Percentiles rank a stretch among this genome's conserved stretches.
Conservation (phyloP, 129 eudicot species). For the Chrysanthemum lavandulifolium region DNA sequence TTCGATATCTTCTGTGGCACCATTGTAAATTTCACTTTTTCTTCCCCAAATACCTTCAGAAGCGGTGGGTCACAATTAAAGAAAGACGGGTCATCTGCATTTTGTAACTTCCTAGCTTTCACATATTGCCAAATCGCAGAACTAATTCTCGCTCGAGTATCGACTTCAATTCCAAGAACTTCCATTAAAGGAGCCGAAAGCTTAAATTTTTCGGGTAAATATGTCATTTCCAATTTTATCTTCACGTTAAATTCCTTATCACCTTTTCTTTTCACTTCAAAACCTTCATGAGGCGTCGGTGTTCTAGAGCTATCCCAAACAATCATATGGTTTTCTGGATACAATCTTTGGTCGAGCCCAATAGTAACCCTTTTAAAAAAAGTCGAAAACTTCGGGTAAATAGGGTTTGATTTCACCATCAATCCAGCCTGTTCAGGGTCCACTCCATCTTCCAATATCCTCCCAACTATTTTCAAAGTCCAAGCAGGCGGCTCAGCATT, state of each 20-base stretch:
- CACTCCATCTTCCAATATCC: constrained; percentile 89
- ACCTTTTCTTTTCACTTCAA: constrained; percentile 92
- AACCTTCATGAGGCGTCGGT: constrained; percentile 90
- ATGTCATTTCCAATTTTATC: constrained; percentile 76
- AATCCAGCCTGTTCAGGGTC: constrained; percentile 82
- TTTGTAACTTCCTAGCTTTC: constrained; percentile 84
- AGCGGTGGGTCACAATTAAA: constrained; percentile 86
- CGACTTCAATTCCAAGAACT: constrained; percentile 92
- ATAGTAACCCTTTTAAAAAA: constrained; percentile 78
- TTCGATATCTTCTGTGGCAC: constrained; percentile 74
- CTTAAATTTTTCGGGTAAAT: constrained; percentile 80
- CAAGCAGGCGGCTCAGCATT: constrained; percentile 82
- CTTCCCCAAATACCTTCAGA: constrained; percentile 79
- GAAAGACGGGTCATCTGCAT: constrained; percentile 67
- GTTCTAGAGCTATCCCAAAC: constrained; percentile 82
- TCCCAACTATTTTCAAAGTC: constrained; percentile 87
- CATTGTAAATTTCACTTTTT: constrained; percentile 63
- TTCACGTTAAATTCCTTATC: constrained; percentile 72
- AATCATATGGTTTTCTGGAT: constrained; percentile 84
- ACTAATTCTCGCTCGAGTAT: constrained; percentile 79
- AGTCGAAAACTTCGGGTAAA: constrained; percentile 84
- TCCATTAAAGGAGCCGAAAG: constrained; percentile 76
- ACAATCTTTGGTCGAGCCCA: constrained; percentile 72
- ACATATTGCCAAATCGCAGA: constrained; percentile 92
- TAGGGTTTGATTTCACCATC: constrained; percentile 57